A percentile compares a stretch with the other conserved stretches of the same genome.
Conservation (phyloP, 257 asterid genomes). For the Ocimum tenuiflorum region DNA sequence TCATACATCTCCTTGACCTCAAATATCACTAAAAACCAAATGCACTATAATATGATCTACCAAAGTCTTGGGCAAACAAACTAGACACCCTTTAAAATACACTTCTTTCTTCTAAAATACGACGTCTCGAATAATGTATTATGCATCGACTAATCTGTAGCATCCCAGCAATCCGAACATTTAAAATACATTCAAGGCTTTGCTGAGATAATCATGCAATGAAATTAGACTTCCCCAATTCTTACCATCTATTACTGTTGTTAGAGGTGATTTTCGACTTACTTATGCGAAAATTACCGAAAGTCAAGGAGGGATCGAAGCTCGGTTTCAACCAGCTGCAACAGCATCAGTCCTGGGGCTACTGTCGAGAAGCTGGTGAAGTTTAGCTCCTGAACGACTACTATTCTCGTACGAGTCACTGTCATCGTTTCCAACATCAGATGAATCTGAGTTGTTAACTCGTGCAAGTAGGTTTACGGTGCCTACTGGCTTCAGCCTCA, state of each 20-base stretch:
- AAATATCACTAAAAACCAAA: neutral
- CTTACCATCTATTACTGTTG: constrained; percentile 36
- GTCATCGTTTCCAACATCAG: constrained; percentile 36
- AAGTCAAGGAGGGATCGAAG: constrained; percentile 6
- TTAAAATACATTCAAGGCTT: constrained; percentile 52
- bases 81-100: constrained; percentile 18
- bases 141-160: constrained; percentile 21
- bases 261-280: constrained; percentile 61
- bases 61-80: neutral
- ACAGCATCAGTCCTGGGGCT: constrained; percentile 75
- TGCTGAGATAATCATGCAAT: constrained; percentile 31
- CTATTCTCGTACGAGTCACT: constrained; percentile 36
- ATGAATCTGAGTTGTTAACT: constrained; percentile 56
- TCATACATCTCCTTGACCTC: constrained; percentile 21
- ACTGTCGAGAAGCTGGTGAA: constrained; percentile 69
- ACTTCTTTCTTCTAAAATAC: constrained; percentile 6
- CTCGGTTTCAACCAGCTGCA: constrained; percentile 57
- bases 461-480: constrained; percentile 77
- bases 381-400: constrained; percentile 57
- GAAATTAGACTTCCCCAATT: constrained; percentile 23
- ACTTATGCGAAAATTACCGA: constrained; percentile 60
- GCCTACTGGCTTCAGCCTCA: constrained; percentile 52
- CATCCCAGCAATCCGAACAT: constrained; percentile 45
- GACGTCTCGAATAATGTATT: neutral
- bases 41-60: neutral